Evolutionary conservation across 1,284 basidiomycete species (phyloP).

Genomic region (Pseudozyma pruni): DNA sequence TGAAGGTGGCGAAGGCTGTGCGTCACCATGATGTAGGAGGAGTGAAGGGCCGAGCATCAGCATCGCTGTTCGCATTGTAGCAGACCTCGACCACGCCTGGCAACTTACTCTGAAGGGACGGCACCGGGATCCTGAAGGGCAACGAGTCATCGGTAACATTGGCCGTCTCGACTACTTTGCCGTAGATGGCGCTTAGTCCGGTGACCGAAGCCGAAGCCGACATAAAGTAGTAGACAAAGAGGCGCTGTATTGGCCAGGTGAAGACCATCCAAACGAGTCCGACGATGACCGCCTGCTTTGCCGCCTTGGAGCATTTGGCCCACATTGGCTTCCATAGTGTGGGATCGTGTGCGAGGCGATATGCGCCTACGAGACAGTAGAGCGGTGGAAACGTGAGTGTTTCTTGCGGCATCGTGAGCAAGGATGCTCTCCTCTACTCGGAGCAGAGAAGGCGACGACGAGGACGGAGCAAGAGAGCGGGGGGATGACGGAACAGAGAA

Average conservation of each 20-base stretch:
- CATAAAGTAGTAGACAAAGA: slow-evolving; percentile 62
- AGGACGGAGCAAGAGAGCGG: background rate
- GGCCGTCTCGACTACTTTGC: slow-evolving; percentile 33
- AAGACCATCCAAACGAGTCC: slow-evolving; percentile 49
- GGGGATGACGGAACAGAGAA: too few species aligned
- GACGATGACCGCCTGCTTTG: slow-evolving; percentile 49
- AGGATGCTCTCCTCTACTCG: background rate
- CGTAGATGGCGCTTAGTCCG: slow-evolving; percentile 41
- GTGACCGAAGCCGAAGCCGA: slow-evolving; percentile 49
- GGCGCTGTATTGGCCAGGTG: slow-evolving; percentile 59
- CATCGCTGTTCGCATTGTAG: too few species aligned
- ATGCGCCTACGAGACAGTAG: slow-evolving; percentile 63
- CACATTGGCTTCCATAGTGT: slow-evolving; percentile 64
- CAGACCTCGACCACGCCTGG: too few species aligned
- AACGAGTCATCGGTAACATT: slow-evolving; percentile 40
- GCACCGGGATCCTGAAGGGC: slow-evolving; percentile 46
- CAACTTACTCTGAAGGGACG: slow-evolving; percentile 44
- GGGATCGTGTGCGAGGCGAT: slow-evolving; percentile 60
- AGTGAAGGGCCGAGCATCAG: too few species aligned
- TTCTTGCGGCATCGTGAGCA: slow-evolving; percentile 61
- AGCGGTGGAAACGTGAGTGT: slow-evolving; percentile 61
- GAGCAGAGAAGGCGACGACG: background rate
- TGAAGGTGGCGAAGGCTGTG: slow-evolving; percentile 57
- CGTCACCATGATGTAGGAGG: too few species aligned
- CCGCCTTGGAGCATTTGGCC: slow-evolving; percentile 49